Percentiles rank a stretch among this genome's conserved stretches.
These are phyloP conservation scores for Fusarium neocosmosporiellum DNA, from an alignment of 2,329 filamentous ascomycete genomes.

Conservation along the genomic window DNA sequence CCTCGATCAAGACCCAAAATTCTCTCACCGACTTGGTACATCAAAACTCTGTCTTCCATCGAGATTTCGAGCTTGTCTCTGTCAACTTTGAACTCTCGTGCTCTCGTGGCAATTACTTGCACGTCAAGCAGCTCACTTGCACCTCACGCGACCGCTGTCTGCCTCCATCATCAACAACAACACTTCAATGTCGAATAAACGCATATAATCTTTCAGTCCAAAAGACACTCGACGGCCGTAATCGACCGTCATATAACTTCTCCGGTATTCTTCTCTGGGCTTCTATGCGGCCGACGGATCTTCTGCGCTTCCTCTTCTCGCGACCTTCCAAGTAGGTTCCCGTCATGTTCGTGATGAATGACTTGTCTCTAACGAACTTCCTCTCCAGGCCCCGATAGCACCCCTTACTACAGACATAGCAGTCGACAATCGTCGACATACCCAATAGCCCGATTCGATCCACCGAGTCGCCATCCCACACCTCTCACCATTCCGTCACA, in stretches of 20 bases:
- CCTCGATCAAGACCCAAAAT: constrained; percentile 35
- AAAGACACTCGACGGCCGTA: constrained; percentile 41
- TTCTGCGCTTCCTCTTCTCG: constrained; percentile 89
- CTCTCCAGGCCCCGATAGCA: constrained; percentile 69
- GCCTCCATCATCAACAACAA: background rate
- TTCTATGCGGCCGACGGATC: constrained; percentile 93
- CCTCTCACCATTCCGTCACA: constrained; percentile 88
- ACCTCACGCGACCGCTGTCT: constrained; percentile 35
- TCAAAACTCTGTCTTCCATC: constrained; percentile 18
- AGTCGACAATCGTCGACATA: constrained; percentile 13
- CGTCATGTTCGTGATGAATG: background rate
- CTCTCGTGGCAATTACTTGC: background rate
- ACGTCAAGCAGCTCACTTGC: background rate
- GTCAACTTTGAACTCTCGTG: background rate
- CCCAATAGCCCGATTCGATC: constrained; percentile 11
- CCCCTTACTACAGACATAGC: constrained; percentile 50
- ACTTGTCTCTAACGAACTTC: background rate
- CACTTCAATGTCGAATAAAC: constrained; percentile 44
- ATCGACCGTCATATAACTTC: constrained; percentile 38
- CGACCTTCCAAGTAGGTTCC: constrained; percentile 85
- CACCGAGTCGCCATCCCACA: constrained; percentile 40
- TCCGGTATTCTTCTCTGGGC: constrained; percentile 48
- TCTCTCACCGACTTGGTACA: constrained; percentile 38
- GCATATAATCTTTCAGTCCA: constrained; percentile 36
- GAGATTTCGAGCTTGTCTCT: background rate